These are phyloP conservation scores for Botrytis fragariae DNA, from an alignment of 2,329 filamentous ascomycete genomes.

Conservation along the genomic window DNA sequence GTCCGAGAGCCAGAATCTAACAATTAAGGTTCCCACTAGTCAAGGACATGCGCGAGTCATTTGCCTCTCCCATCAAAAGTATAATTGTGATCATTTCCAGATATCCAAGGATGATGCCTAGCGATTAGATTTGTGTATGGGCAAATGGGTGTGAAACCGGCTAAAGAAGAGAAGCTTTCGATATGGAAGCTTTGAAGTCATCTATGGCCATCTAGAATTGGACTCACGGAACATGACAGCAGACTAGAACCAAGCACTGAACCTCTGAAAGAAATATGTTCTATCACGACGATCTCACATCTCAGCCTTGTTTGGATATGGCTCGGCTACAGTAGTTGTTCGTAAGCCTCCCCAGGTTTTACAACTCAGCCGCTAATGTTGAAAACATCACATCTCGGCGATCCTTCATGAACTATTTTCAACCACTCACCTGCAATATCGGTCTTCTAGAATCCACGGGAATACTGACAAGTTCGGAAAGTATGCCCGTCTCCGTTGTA, in stretches of 20 bases:
- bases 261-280: not conserved
- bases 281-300: not conserved
- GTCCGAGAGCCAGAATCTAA: constrained; percentile 6
- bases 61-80: not conserved
- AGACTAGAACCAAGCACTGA: not conserved
- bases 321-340: not conserved
- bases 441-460: not conserved
- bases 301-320: not conserved
- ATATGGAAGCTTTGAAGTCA: not conserved
- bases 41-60: constrained; percentile 4
- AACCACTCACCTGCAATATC: not conserved
- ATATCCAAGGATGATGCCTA: not conserved
- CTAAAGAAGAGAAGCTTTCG: not conserved
- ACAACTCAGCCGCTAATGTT: not conserved
- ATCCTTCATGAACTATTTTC: not conserved
- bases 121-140: not conserved
- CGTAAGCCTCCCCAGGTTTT: not conserved
- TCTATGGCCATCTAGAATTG: not conserved
- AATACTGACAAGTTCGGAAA: not conserved
- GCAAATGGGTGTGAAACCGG: not conserved
- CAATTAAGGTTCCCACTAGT: not conserved
- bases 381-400: not conserved
- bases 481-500: not conserved
- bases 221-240: not conserved
- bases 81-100: not conserved